Percentiles rank a stretch among this genome's conserved stretches.
phyloP scores from a whole-genome alignment of 2,329 filamentous ascomycete genomes.

The Coniochaeta prunicola region DNA sequence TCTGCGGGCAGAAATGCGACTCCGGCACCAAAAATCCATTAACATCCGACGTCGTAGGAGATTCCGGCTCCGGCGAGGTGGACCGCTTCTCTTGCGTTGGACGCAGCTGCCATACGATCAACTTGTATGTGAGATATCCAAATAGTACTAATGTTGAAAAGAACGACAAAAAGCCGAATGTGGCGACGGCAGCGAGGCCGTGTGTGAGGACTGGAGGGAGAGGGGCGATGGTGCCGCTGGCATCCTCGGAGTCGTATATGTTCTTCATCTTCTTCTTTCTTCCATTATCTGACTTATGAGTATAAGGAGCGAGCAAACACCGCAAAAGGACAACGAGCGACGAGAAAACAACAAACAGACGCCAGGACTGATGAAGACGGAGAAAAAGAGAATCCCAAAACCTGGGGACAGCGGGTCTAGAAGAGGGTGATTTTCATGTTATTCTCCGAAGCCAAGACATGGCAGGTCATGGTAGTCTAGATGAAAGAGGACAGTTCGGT shows the following conservation, averaged over 20 bases:
- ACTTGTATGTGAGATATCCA: slow-evolving; percentile 25
- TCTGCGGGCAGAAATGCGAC: slow-evolving; percentile 13
- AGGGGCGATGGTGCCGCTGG: slow-evolving; percentile 22
- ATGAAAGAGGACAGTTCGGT: slow-evolving; percentile 3
- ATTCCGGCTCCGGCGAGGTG: slow-evolving; percentile 18
- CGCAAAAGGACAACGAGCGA: not conserved
- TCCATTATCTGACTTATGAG: slow-evolving; percentile 2
- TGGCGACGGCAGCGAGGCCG: slow-evolving; percentile 28
- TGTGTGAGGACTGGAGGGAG: slow-evolving; percentile 24
- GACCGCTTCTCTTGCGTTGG: slow-evolving; percentile 7
- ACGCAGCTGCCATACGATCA: slow-evolving; percentile 24
- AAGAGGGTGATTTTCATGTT: slow-evolving; percentile 9
- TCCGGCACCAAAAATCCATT: slow-evolving; percentile 21
- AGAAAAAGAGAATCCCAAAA: slow-evolving; percentile 8
- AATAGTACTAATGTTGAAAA: slow-evolving; percentile 24
- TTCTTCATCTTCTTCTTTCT: slow-evolving; percentile 12
- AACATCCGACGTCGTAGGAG: slow-evolving; percentile 27
- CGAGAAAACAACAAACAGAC: slow-evolving; percentile 4
- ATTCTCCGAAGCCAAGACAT: slow-evolving; percentile 9
- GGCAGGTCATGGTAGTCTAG: not conserved
- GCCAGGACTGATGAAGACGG: slow-evolving; percentile 2
- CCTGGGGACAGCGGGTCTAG: slow-evolving; percentile 7
- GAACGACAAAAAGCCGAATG: slow-evolving; percentile 29
- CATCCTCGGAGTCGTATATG: slow-evolving; percentile 19
- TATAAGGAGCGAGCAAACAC: not conserved